Evolutionary conservation across 352 stramenopile genomes (phyloP), one percentile per base, ranked within the genome.

Genomic region (Pythium monospermum): DNA sequence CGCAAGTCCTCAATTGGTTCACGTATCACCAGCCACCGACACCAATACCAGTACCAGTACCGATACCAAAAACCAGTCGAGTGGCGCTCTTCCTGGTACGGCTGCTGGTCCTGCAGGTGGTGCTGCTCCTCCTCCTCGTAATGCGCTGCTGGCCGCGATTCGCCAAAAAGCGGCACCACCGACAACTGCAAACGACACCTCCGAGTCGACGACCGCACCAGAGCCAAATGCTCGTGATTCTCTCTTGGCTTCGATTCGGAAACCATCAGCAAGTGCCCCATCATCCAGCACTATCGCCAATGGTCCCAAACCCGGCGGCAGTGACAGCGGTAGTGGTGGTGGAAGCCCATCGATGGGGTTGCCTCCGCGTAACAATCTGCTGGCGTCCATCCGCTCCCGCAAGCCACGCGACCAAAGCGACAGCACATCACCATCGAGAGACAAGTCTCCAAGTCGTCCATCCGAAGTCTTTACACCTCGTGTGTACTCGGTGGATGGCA

Each of bases 401-500:
- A 41, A 37, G 1, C 11, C 33, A 36, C 46, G 23, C 16, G 16
- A 19, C 38, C 6, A 25, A 25, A 45, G 38, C 21, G 4, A 25
- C 15, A 37, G 33, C 32, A 18, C 32, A n/a, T n/a, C n/a, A n/a
- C n/a, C n/a, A n/a, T n/a, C n/a, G n/a, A 33, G 6, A 18, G 46
- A 23, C 11, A 4, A 31, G 6, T 6, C 15, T 6, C 8, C 22
- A 13, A 35, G 26, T 21, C 13, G 7, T 42, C n/a, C 8, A 25
- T 8, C 15, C 21, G 21, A 16, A 1, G 12, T 15, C 21, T 85
- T 75, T 51, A 54, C 66, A 4, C 57, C 72, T 31, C 72, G 60
- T 1, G 60, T 71, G 27, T 88, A 86, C 55, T 66, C 64, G 6
- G 69, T 80, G 37, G 55, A 70, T 6, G 72, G 56, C 38, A 87